Evolutionary conservation across 2,329 filamentous ascomycete species (phyloP).

Genomic region (Aspergillus latus): DNA sequence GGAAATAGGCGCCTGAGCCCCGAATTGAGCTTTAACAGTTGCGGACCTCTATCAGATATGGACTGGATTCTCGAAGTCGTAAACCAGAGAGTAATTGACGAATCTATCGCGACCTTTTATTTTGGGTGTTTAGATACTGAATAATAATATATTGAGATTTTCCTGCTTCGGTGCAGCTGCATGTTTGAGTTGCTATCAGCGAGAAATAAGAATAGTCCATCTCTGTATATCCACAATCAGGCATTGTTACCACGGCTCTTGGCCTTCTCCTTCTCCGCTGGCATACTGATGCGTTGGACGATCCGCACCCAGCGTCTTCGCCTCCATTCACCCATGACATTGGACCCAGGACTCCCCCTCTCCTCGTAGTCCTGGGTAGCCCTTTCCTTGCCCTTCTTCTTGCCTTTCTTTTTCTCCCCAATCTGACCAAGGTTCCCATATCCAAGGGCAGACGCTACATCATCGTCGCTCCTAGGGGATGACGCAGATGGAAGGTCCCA

Average conservation of each 20-base stretch:
- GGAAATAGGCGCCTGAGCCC: no score
- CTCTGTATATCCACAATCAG: background rate
- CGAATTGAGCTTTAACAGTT: no score
- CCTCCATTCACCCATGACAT: conserved; percentile 72
- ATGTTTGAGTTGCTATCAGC: background rate
- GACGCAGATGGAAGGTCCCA: conserved; percentile 53
- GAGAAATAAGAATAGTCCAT: background rate
- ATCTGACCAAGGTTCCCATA: conserved; percentile 40
- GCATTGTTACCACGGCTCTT: background rate
- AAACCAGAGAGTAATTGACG: no score
- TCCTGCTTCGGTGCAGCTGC: background rate
- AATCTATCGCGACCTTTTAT: background rate
- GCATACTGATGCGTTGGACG: conserved; percentile 59
- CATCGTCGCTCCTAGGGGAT: conserved; percentile 33
- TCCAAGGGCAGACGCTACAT: conserved; percentile 38
- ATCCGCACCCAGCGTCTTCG: conserved; percentile 73
- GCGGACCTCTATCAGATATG: no score
- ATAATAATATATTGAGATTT: background rate
- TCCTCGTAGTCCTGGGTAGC: conserved; percentile 67
- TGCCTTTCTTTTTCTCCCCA: conserved; percentile 34
- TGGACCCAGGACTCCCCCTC: conserved; percentile 56
- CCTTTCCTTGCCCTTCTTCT: conserved; percentile 40
- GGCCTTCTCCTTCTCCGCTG: conserved; percentile 19
- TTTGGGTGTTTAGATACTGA: background rate
- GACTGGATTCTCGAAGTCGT: no score